Percentiles rank a stretch among this genome's conserved stretches.
Evolutionary conservation across 352 stramenopile genomes (phyloP).

Genomic region (Phytopythium cucurbitacearum): DNA sequence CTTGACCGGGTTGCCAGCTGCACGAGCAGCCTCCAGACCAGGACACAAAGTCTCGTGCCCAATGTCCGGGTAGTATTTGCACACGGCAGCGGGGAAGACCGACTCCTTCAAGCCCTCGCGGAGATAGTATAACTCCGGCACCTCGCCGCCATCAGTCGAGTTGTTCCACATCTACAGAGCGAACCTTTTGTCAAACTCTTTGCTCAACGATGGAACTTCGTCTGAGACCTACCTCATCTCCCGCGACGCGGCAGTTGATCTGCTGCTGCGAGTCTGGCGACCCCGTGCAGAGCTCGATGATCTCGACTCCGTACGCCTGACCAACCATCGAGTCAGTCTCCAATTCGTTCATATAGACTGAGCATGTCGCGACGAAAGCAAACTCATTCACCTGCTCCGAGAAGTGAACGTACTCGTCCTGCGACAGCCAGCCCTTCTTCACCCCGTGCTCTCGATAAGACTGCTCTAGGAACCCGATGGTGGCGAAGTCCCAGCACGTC

Average conservation of each 20-base stretch:
- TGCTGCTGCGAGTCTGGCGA: constrained; percentile 60
- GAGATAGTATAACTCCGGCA: constrained; percentile 73
- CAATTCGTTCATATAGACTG: neutral
- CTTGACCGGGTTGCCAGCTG: constrained; percentile 56
- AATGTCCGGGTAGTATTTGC: constrained; percentile 56
- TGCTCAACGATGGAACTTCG: neutral
- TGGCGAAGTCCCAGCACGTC: constrained; percentile 84
- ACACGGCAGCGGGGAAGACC: constrained; percentile 64
- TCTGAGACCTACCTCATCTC: constrained; percentile 33
- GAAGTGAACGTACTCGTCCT: constrained; percentile 73
- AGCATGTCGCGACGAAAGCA: neutral
- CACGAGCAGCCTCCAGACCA: constrained; percentile 43
- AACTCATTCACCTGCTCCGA: constrained; percentile 50
- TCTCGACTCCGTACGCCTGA: constrained; percentile 64
- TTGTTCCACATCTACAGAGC: constrained; percentile 64
- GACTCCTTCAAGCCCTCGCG: constrained; percentile 70
- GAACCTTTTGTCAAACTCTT: neutral
- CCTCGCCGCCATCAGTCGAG: constrained; percentile 74
- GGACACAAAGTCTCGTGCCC: constrained; percentile 69
- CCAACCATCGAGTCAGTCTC: constrained; percentile 1
- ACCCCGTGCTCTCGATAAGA: constrained; percentile 72
- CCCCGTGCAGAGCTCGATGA: constrained; percentile 67
- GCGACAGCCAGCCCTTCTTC: constrained; percentile 56
- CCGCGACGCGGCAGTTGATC: constrained; percentile 61
- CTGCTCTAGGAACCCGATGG: constrained; percentile 72